Evolutionary conservation across 108 stramenopile species (phyloP).

Genomic region (Schizochytrium sp.): DNA sequence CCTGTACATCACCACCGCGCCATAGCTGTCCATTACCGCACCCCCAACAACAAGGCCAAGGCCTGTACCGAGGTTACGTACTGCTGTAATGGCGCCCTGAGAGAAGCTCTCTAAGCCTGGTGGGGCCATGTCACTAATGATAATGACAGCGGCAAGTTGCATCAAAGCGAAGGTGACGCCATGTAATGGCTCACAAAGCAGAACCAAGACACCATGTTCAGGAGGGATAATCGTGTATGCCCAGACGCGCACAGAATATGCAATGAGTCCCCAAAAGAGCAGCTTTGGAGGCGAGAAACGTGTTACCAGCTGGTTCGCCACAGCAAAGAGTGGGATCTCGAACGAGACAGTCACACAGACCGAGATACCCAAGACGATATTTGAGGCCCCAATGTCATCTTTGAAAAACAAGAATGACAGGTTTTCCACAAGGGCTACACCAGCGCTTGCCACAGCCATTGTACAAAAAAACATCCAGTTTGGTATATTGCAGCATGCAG

Average conservation of each 20-base stretch:
- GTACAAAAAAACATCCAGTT: slow-evolving; percentile 22
- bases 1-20: slow-evolving; percentile 56
- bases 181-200: slow-evolving; percentile 49
- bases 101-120: slow-evolving; percentile 6
- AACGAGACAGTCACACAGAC: slow-evolving; percentile 62
- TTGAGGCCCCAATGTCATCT: slow-evolving; percentile 35
- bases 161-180: slow-evolving; percentile 56
- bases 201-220: neutral
- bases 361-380: slow-evolving; percentile 31
- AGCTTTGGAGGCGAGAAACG: neutral
- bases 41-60: slow-evolving; percentile 1
- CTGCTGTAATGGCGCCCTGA: slow-evolving; percentile 1
- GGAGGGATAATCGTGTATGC: slow-evolving; percentile 55
- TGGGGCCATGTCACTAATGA: slow-evolving; percentile 24
- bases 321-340: slow-evolving; percentile 59
- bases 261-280: neutral
- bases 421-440: slow-evolving; percentile 33
- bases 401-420: slow-evolving; percentile 61
- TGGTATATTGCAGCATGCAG: neutral
- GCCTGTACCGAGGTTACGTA: neutral
- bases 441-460: neutral
- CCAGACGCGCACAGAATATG: slow-evolving; percentile 47
- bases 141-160: slow-evolving; percentile 14
- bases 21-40: slow-evolving; percentile 27
- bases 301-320: neutral